A percentile compares a stretch with the other conserved stretches of the same genome.
phyloP scores from a whole-genome alignment of 345 rosid species.

The Lagerstroemia speciosa region DNA sequence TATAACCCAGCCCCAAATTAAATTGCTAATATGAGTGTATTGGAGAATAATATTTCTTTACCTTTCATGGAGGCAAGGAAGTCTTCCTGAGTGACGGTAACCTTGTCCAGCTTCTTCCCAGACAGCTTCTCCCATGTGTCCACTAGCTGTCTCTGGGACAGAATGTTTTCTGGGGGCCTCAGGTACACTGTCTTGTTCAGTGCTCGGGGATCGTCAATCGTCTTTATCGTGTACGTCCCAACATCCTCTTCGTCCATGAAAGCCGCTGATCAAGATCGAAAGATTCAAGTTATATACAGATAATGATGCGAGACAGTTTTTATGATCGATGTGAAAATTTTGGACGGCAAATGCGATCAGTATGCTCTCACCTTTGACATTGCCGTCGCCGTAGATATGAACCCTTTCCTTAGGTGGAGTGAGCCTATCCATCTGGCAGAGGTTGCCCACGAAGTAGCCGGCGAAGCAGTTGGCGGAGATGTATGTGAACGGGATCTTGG shows the following conservation, averaged over 20 bases:
- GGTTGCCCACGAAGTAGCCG: slow-evolving; percentile 67
- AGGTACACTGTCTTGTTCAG: slow-evolving; percentile 56
- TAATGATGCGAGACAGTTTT: too few species aligned
- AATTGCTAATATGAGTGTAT: too few species aligned
- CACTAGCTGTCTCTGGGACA: slow-evolving; percentile 48
- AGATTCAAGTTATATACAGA: too few species aligned
- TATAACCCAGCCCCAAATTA: too few species aligned
- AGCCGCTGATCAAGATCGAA: slow-evolving; percentile 24
- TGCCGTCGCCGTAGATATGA: slow-evolving; percentile 58
- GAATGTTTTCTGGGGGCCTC: slow-evolving; percentile 46
- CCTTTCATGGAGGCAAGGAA: slow-evolving; percentile 58
- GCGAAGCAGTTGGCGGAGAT: slow-evolving; percentile 67
- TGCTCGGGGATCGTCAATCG: slow-evolving; percentile 62
- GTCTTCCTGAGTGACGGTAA: slow-evolving; percentile 28
- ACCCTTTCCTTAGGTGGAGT: slow-evolving; percentile 54
- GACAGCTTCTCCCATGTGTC: slow-evolving; percentile 62
- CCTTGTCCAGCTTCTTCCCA: slow-evolving; percentile 38
- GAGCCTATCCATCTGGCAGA: slow-evolving; percentile 49
- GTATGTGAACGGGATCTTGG: slow-evolving; percentile 70
- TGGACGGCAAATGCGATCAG: too few species aligned
- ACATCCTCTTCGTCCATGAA: slow-evolving; percentile 63
- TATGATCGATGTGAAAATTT: too few species aligned
- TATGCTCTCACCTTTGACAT: slow-evolving; percentile 44
- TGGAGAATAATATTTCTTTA: too few species aligned
- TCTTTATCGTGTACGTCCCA: slow-evolving; percentile 49